Evolutionary conservation across 2,329 filamentous ascomycete species (phyloP).

Genomic region (Botrytis porri): DNA sequence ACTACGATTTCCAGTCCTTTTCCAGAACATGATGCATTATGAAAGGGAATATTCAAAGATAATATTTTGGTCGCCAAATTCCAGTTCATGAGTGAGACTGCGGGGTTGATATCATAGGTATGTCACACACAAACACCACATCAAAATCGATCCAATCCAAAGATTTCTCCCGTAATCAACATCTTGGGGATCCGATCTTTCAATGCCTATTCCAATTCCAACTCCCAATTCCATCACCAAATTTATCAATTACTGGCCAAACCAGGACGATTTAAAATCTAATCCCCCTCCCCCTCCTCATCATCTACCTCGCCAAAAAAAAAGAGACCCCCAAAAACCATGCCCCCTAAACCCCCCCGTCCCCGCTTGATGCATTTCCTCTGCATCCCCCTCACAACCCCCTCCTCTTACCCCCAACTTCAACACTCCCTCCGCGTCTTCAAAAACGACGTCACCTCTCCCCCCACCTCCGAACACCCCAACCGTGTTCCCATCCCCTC

Average conservation of each 20-base stretch:
- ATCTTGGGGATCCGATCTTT: not conserved
- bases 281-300: not conserved
- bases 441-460: not conserved
- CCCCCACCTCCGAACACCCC: not conserved
- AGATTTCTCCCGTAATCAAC: not conserved
- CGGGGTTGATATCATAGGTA: not conserved
- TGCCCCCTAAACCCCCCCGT: constrained; percentile 30
- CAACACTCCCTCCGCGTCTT: constrained; percentile 46
- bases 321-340: not conserved
- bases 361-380: constrained; percentile 68
- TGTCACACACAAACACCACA: not conserved
- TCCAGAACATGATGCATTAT: not conserved
- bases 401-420: constrained; percentile 60
- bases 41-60: not conserved
- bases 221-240: not conserved
- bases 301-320: not conserved
- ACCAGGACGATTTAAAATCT: not conserved
- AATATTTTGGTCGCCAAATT: not conserved
- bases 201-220: not conserved
- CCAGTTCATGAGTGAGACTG: not conserved
- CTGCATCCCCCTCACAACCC: constrained; percentile 68
- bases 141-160: not conserved
- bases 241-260: not conserved
- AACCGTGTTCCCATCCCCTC: constrained; percentile 48
- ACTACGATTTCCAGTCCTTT: not conserved